Conservation (phyloP, 257 asterid species). For the Echites panduratus region DNA sequence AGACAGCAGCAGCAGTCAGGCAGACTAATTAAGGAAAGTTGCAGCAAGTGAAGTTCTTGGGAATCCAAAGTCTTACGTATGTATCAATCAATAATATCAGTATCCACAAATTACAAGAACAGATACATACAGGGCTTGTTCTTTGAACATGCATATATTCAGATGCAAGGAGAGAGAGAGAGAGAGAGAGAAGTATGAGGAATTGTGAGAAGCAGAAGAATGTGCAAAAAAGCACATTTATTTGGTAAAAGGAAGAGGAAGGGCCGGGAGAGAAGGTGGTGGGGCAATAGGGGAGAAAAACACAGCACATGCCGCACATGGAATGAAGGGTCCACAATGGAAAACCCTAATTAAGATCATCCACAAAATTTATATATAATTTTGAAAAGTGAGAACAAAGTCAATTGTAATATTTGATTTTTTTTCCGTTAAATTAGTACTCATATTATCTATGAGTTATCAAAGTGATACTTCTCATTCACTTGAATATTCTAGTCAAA, state of each 20-base stretch:
- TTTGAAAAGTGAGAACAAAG: no score
- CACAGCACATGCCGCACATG: conserved; percentile 97
- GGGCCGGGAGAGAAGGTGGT: conserved; percentile 30
- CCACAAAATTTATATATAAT: no score
- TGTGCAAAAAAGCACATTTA: conserved; percentile 51
- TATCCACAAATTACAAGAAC: conserved; percentile 7
- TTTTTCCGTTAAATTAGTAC: no score
- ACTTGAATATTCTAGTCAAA: no score
- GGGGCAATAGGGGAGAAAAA: conserved; percentile 58
- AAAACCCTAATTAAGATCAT: conserved; percentile 51
- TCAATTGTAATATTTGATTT: no score
- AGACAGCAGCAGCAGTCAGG: conserved; percentile 10
- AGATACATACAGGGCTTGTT: background rate
- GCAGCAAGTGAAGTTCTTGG: conserved; percentile 3
- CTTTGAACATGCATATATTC: background rate
- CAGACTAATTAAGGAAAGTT: background rate
- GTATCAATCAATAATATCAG: background rate
- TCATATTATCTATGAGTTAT: no score
- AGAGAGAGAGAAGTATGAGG: conserved; percentile 6
- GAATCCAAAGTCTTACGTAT: conserved; percentile 2
- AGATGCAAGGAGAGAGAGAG: background rate
- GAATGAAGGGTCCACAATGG: conserved; percentile 58
- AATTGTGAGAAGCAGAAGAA: conserved; percentile 30
- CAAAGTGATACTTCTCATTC: no score
- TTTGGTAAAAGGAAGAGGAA: conserved; percentile 39